Base-by-base conservation (phyloP, 78 protist genomes). In the Emiliania huxleyi region DNA sequence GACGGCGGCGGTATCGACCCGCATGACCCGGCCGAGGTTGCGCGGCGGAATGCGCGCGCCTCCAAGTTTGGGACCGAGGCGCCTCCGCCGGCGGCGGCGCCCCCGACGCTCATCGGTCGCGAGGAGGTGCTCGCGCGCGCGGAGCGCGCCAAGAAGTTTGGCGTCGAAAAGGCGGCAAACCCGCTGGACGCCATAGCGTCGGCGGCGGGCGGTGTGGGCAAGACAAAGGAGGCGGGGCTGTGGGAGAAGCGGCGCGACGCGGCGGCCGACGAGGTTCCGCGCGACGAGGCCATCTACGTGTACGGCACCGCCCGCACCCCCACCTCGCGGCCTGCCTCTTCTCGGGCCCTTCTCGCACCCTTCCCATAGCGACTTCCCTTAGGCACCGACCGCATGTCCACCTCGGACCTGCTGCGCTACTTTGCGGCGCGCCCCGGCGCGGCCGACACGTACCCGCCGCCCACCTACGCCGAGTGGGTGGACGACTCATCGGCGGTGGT, bases 401-500 rank as follows among this genome's bases (percentile, higher is more conserved):
- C 89, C 42, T 19, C 21, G 38, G 89, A 81, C 37, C 38, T 81
- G 56, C 38, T 81, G 6, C 40, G 52, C 8, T 26, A 26, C 89
- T 81, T 81, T 40, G 0, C 3, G 21, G 42, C 37, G 33, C 18
- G 1, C 35, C 37, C 29, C 48, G 29, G 6, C 48, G 33, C 85
- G 29, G 22, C 35, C 29, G 26, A 19, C 44, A 1, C 38, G 26
- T 6, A 2, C 79, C 15, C 79, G 42, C 79, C 85, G 85, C 48
- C 48, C 26, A 3, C 18, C n/a, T 15, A 26, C n/a, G 89, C 35
- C 25, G 89, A 81, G 55, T 81, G 89, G 89, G 18, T 81, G 25
- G 35, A 81, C 62, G 89, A 81, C 55, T 81, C 89, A 35, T 81
- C 89, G 23, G 89, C 89, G 23, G 35, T n/a, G 38, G 89, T 81